Conservation (phyloP, 306 rosid species). For the Medicago ruthenica region DNA sequence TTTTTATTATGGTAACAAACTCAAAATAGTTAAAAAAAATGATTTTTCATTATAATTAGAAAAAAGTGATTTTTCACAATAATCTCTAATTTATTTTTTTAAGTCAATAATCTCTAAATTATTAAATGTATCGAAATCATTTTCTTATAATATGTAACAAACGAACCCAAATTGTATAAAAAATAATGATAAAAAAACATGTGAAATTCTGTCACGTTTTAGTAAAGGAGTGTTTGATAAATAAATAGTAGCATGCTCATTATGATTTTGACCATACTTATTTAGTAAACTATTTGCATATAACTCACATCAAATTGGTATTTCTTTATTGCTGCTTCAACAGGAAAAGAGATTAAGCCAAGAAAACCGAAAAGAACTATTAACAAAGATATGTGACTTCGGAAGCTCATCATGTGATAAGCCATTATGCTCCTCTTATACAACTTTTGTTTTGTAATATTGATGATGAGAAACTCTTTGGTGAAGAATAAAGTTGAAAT, state of each 20-base stretch:
- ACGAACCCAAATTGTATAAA: neutral
- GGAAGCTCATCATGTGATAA: conserved; percentile 36
- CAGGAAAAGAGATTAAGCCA: conserved; percentile 58
- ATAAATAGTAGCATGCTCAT: conserved; percentile 6
- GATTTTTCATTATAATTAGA: too few species aligned
- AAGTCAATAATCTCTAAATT: neutral
- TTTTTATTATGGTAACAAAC: neutral
- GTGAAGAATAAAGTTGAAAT: conserved; percentile 15
- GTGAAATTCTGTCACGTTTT: neutral
- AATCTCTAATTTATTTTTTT: neutral
- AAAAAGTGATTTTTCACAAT: neutral
- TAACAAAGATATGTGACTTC: conserved; percentile 25
- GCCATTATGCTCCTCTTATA: conserved; percentile 49
- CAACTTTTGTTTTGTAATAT: conserved; percentile 29
- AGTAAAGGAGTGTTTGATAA: neutral
- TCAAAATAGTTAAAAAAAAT: neutral
- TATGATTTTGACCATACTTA: neutral
- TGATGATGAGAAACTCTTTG: conserved; percentile 41
- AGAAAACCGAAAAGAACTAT: conserved; percentile 49
- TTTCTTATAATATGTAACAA: neutral
- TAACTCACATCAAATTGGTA: conserved; percentile 85
- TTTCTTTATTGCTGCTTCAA: conserved; percentile 73
- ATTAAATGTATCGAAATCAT: neutral
- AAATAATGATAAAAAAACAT: neutral
- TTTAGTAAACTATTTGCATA: neutral